A percentile compares a stretch with the other conserved stretches of the same genome.
Conservation (phyloP, 2,329 filamentous ascomycete species). For the Grosmannia penicillata region DNA sequence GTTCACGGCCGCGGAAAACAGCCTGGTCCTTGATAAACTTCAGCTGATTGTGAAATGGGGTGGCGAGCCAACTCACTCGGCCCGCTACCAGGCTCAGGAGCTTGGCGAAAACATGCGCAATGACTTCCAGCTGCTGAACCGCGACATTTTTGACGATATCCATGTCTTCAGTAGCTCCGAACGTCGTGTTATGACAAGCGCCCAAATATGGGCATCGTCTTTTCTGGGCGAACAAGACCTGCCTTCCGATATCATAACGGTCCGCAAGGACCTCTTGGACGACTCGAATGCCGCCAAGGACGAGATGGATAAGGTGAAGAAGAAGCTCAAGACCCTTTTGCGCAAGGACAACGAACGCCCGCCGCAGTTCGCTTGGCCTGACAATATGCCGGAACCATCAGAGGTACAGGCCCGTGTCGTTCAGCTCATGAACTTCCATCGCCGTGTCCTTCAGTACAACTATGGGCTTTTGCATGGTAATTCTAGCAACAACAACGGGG, state of each 20-base stretch:
- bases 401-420: constrained; percentile 86
- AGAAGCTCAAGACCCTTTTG: constrained; percentile 88
- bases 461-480: constrained; percentile 59
- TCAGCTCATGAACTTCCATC: constrained; percentile 94
- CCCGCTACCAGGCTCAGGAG: constrained; percentile 89
- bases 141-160: constrained; percentile 82
- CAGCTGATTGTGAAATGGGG: constrained; percentile 99
- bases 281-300: constrained; percentile 98
- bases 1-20: constrained; percentile 85
- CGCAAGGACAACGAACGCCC: constrained; percentile 88
- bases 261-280: constrained; percentile 88
- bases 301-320: constrained; percentile 99
- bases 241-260: constrained; percentile 69
- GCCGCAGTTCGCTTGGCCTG: constrained; percentile 94
- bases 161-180: constrained; percentile 94
- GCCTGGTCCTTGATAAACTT: constrained; percentile 84
- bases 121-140: constrained; percentile 83
- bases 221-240: constrained; percentile 82
- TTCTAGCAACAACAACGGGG: background rate
- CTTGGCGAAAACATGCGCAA: constrained; percentile 92
- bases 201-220: constrained; percentile 85
- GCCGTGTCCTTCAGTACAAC: constrained; percentile 88
- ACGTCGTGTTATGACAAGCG: constrained; percentile 83
- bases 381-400: constrained; percentile 86
- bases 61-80: constrained; percentile 93